Conservation (phyloP, 331 rosid species). For the Arachis monticola region DNA sequence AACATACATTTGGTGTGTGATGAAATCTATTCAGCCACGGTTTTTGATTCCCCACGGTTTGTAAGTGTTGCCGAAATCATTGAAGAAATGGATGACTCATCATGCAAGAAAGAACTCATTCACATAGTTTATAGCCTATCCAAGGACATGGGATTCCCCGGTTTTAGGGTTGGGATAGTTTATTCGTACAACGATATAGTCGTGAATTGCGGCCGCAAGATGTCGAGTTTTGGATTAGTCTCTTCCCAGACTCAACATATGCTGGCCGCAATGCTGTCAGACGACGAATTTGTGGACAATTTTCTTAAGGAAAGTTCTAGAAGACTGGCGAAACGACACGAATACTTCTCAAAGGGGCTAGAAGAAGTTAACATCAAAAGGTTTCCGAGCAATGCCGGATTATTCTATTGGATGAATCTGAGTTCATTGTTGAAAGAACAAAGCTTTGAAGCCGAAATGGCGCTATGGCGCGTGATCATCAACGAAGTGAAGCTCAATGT, state of each 20-base stretch:
- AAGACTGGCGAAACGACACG: constrained; percentile 58
- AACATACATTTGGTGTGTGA: constrained; percentile 83
- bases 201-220: constrained; percentile 60
- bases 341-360: constrained; percentile 55
- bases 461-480: constrained; percentile 69
- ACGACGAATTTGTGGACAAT: constrained; percentile 56
- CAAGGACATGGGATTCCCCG: constrained; percentile 93
- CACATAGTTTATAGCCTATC: constrained; percentile 82
- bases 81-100: constrained; percentile 45
- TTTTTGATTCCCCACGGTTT: constrained; percentile 54
- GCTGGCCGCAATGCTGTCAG: constrained; percentile 74
- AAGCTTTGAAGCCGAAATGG: constrained; percentile 69
- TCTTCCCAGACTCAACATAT: constrained; percentile 82
- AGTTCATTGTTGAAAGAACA: constrained; percentile 54
- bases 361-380: constrained; percentile 59
- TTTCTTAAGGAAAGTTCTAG: constrained; percentile 58
- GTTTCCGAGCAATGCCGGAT: constrained; percentile 72
- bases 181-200: constrained; percentile 79
- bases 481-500: constrained; percentile 82
- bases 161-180: constrained; percentile 82
- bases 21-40: constrained; percentile 89
- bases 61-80: constrained; percentile 68
- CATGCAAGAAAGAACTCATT: constrained; percentile 59
- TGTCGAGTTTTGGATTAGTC: constrained; percentile 93
- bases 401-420: constrained; percentile 87